Evolutionary conservation across 139 green algal genomes (phyloP).

Genomic region (Tetradesmus obliquus): DNA sequence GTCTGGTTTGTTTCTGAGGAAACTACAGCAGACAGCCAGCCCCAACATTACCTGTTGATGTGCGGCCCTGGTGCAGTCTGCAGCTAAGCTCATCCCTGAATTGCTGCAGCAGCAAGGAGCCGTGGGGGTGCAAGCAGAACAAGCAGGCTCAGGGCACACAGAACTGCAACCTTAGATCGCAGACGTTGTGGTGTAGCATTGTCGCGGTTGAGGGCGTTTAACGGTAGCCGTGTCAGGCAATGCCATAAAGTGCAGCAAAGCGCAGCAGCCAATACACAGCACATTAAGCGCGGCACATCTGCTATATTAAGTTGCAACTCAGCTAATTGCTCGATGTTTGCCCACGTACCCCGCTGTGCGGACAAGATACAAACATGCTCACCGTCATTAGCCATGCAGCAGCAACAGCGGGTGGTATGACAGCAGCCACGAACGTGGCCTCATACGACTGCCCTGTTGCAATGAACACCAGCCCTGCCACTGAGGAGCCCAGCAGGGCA

Average conservation of each 20-base stretch:
- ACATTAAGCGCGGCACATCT: too few species aligned
- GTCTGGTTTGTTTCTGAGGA: not conserved
- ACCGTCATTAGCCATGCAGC: slow-evolving; percentile 1
- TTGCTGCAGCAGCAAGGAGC: not conserved
- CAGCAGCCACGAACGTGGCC: not conserved
- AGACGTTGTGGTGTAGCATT: not conserved
- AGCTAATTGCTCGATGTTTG: too few species aligned
- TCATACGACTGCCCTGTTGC: not conserved
- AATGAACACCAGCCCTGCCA: not conserved
- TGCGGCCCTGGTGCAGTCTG: not conserved
- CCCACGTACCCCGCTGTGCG: too few species aligned
- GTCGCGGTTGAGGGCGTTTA: too few species aligned
- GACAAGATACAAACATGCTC: not conserved
- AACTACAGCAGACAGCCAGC: not conserved
- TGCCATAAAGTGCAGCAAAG: not conserved
- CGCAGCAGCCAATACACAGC: too few species aligned
- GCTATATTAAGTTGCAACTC: too few species aligned
- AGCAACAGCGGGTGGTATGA: not conserved
- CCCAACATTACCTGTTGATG: not conserved
- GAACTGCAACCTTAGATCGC: not conserved
- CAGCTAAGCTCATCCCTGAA: not conserved
- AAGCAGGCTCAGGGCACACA: not conserved
- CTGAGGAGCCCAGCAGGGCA: not conserved
- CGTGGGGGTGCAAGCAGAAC: not conserved
- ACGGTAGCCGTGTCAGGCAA: too few species aligned